Evolutionary conservation across 768 basidiomycete species (phyloP).

Genomic region (Suillus fuscotomentosus): DNA sequence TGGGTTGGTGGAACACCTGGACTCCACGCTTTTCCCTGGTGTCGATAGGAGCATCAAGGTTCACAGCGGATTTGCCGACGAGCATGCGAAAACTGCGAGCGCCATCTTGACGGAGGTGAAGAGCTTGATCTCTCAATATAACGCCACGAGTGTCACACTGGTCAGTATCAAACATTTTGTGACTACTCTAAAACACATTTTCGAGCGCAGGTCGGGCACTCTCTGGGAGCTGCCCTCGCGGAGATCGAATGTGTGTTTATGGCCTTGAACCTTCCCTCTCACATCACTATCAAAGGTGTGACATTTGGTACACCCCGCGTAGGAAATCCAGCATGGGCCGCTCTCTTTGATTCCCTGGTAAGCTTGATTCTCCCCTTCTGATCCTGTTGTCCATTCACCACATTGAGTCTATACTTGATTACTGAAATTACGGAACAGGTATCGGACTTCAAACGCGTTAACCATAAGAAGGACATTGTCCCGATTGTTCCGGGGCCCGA

Average conservation of each 20-base stretch:
- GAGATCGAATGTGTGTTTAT: constrained; percentile 50
- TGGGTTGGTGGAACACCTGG: constrained; percentile 36
- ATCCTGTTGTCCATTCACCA: neutral
- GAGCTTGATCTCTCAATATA: constrained; percentile 34
- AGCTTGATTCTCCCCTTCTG: constrained; percentile 2
- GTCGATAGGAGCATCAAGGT: constrained; percentile 40
- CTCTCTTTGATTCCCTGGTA: constrained; percentile 25
- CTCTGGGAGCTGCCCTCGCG: constrained; percentile 52
- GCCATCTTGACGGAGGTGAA: constrained; percentile 46
- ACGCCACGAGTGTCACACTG: constrained; percentile 41
- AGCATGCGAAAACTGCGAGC: constrained; percentile 46
- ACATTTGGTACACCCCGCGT: constrained; percentile 31
- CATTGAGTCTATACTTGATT: neutral
- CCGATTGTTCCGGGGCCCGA: constrained; percentile 55
- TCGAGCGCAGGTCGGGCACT: constrained; percentile 40
- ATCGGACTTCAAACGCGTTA: constrained; percentile 25
- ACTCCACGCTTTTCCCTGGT: constrained; percentile 54
- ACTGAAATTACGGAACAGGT: constrained; percentile 11
- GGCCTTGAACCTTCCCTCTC: constrained; percentile 43
- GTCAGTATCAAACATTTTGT: constrained; percentile 25
- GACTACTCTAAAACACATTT: neutral
- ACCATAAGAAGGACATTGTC: constrained; percentile 38
- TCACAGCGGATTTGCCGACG: constrained; percentile 53
- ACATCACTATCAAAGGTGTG: constrained; percentile 30
- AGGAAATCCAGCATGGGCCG: constrained; percentile 28